phyloP scores from a whole-genome alignment of 345 rosid genomes.

The Adansonia digitata region DNA sequence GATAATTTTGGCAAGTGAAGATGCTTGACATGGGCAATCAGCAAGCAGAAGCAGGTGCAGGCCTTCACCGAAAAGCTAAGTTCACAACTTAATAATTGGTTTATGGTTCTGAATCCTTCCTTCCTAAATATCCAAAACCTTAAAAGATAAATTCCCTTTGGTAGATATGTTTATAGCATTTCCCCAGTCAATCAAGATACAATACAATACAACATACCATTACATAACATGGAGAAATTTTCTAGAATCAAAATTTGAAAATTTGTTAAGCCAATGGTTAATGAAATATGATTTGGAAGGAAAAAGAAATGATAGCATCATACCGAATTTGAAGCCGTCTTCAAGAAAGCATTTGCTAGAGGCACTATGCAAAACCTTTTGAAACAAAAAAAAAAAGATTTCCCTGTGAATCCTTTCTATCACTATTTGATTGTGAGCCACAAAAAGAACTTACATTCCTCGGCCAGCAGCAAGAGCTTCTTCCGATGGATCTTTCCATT shows the following conservation, averaged over 20 bases:
- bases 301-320: neutral
- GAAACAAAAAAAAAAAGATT: neutral
- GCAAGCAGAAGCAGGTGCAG: neutral
- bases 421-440: neutral
- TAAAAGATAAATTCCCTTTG: neutral
- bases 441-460: slow-evolving; percentile 42
- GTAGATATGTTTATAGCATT: neutral
- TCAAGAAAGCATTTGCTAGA: slow-evolving; percentile 36
- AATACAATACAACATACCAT: neutral
- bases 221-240: neutral
- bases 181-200: neutral
- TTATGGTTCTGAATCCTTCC: too few species aligned
- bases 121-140: neutral
- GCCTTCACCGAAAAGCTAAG: neutral
- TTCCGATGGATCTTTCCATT: slow-evolving; percentile 68
- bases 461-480: slow-evolving; percentile 75
- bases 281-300: neutral
- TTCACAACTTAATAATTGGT: neutral
- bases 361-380: slow-evolving; percentile 69
- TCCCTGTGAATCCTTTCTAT: too few species aligned
- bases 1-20: neutral
- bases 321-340: slow-evolving; percentile 49
- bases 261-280: neutral
- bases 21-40: neutral
- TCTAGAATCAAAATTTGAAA: neutral